Conservation (phyloP, 139 green algal species). For the Coccomyxa sp. region DNA sequence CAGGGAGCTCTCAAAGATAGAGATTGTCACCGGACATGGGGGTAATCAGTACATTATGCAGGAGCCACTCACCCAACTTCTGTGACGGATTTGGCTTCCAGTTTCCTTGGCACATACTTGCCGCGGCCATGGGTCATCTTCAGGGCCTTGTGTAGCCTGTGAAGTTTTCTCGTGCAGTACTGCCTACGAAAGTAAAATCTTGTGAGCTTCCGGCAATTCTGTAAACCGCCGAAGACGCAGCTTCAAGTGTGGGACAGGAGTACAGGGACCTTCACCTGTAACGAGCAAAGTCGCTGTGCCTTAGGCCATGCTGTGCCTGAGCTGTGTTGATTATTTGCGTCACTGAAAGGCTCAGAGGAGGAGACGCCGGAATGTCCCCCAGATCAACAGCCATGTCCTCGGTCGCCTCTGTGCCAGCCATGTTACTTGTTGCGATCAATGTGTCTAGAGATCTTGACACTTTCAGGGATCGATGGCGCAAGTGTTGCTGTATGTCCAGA, state of each 20-base stretch:
- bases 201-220: background rate
- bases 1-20: too few relatives aligned
- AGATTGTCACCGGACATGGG: too few relatives aligned
- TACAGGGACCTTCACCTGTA: conserved; percentile 80
- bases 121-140: conserved; percentile 84
- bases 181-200: conserved; percentile 46
- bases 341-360: conserved; percentile 23
- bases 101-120: conserved; percentile 75
- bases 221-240: background rate
- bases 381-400: background rate
- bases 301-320: conserved; percentile 74
- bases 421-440: background rate
- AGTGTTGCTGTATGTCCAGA: too few relatives aligned
- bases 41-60: background rate
- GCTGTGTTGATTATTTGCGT: conserved; percentile 52
- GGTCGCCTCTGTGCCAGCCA: background rate
- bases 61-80: conserved; percentile 54
- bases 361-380: background rate
- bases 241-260: too few relatives aligned
- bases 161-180: conserved; percentile 77
- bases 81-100: conserved; percentile 58
- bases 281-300: conserved; percentile 71
- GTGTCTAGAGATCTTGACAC: too few relatives aligned
- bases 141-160: conserved; percentile 71
- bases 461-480: too few relatives aligned